Conservation (phyloP, 2,329 filamentous ascomycete genomes). For the Fusarium sp. region DNA sequence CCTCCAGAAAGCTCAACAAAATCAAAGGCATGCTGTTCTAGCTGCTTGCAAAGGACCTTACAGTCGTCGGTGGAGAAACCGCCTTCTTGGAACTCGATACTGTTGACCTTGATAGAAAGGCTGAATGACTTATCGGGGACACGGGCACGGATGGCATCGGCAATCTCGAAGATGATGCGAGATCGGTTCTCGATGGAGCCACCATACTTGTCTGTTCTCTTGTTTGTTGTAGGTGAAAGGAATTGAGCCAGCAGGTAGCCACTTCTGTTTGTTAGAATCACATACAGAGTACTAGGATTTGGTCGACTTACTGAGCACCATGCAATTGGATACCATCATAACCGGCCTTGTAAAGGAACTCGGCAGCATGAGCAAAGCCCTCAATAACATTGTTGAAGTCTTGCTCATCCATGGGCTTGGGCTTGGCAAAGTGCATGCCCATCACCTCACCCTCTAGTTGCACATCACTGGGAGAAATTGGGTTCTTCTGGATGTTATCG, state of each 20-base stretch:
- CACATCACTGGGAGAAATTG: constrained; percentile 54
- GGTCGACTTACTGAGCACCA: constrained; percentile 53
- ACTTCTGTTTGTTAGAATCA: constrained; percentile 6
- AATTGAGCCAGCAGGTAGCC: constrained; percentile 65
- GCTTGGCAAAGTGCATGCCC: constrained; percentile 54
- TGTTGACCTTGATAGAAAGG: constrained; percentile 67
- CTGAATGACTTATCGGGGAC: constrained; percentile 49
- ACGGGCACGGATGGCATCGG: constrained; percentile 46
- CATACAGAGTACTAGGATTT: fast-evolving
- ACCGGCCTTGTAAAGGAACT: constrained; percentile 69
- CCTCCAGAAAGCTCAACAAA: constrained; percentile 70
- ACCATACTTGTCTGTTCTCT: constrained; percentile 62
- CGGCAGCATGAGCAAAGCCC: constrained; percentile 68
- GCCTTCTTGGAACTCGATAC: constrained; percentile 63
- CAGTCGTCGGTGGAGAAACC: constrained; percentile 64
- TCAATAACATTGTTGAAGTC: constrained; percentile 68
- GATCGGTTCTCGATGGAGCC: constrained; percentile 55
- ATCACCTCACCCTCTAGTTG: constrained; percentile 42
- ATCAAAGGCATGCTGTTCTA: constrained; percentile 61
- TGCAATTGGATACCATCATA: constrained; percentile 63
- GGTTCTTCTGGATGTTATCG: constrained; percentile 42
- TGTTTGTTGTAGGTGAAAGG: constrained; percentile 59
- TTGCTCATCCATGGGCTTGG: constrained; percentile 60
- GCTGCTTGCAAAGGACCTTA: constrained; percentile 54
- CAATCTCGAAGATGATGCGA: constrained; percentile 57